These are phyloP conservation scores for Amborella trichopoda DNA, from an alignment of 164 flowering plant genomes.

Conservation along the genomic window DNA sequence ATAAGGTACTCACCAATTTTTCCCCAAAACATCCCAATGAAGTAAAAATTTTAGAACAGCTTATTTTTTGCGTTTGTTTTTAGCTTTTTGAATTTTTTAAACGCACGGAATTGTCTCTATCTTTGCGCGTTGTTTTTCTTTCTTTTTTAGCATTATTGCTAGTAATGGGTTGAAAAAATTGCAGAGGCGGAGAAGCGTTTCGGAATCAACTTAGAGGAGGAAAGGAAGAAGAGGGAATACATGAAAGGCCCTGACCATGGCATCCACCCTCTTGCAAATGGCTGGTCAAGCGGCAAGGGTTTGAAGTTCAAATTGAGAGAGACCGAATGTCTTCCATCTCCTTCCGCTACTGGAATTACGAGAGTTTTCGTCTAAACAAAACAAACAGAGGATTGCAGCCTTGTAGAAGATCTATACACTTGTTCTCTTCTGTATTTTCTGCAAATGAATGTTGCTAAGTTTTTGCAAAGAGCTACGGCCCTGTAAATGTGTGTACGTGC, in stretches of 20 bases:
- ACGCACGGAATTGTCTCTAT: background rate
- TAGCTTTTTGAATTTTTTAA: background rate
- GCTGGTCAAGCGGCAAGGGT: conserved; percentile 45
- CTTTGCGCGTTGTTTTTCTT: too few relatives aligned
- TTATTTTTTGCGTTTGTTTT: background rate
- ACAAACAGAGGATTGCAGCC: too few relatives aligned
- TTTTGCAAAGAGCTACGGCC: too few relatives aligned
- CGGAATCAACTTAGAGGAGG: conserved; percentile 28
- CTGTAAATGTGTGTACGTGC: too few relatives aligned
- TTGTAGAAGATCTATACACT: too few relatives aligned
- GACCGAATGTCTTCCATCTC: conserved; percentile 17
- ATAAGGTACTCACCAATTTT: too few relatives aligned
- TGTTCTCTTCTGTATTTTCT: too few relatives aligned
- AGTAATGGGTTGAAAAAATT: background rate
- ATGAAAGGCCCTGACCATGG: conserved; percentile 68
- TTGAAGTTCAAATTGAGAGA: conserved; percentile 49
- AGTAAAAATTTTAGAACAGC: too few relatives aligned
- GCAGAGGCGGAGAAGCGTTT: conserved; percentile 45
- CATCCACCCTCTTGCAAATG: conserved; percentile 67
- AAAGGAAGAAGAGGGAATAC: conserved; percentile 54
- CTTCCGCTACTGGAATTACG: background rate
- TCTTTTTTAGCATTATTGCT: background rate
- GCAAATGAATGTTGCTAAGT: too few relatives aligned
- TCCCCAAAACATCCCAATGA: too few relatives aligned
- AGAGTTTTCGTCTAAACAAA: too few relatives aligned